Conservation (phyloP, 1,284 basidiomycete species). For the Taiwanofungus camphoratus region DNA sequence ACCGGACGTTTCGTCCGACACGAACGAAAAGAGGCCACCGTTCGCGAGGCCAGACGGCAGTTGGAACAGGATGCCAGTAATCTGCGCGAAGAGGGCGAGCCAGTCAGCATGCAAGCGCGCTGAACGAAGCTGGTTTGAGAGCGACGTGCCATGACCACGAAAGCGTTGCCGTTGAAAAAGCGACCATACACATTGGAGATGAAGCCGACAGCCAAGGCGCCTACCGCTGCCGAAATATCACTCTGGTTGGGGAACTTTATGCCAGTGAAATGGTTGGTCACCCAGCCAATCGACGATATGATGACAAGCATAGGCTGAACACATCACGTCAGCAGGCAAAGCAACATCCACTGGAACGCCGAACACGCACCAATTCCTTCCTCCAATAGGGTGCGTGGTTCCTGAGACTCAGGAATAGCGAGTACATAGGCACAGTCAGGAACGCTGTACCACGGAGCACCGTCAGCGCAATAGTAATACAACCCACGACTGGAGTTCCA, state of each 20-base stretch:
- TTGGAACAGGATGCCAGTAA: constrained; percentile 83
- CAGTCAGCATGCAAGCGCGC: neutral
- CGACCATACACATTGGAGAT: constrained; percentile 81
- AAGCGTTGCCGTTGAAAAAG: constrained; percentile 73
- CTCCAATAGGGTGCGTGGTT: constrained; percentile 71
- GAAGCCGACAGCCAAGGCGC: constrained; percentile 80
- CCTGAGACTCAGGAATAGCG: constrained; percentile 68
- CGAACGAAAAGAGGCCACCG: constrained; percentile 79
- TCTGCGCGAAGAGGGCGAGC: constrained; percentile 32
- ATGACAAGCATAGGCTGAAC: constrained; percentile 53
- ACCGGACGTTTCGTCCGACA: constrained; percentile 47
- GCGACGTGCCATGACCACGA: constrained; percentile 63
- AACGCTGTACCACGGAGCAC: constrained; percentile 44
- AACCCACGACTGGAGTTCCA: no score
- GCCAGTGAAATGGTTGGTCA: constrained; percentile 70
- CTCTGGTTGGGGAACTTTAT: constrained; percentile 63
- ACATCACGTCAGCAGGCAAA: constrained; percentile 14
- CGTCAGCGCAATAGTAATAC: neutral
- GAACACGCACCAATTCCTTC: constrained; percentile 58
- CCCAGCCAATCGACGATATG: constrained; percentile 76
- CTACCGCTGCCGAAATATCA: constrained; percentile 71
- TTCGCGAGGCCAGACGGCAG: constrained; percentile 83
- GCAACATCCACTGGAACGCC: neutral
- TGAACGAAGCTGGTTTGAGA: no score
- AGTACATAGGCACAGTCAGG: constrained; percentile 76